Base-by-base conservation (phyloP, 805 yeast genomes). In the Kodamaea leandrae region DNA sequence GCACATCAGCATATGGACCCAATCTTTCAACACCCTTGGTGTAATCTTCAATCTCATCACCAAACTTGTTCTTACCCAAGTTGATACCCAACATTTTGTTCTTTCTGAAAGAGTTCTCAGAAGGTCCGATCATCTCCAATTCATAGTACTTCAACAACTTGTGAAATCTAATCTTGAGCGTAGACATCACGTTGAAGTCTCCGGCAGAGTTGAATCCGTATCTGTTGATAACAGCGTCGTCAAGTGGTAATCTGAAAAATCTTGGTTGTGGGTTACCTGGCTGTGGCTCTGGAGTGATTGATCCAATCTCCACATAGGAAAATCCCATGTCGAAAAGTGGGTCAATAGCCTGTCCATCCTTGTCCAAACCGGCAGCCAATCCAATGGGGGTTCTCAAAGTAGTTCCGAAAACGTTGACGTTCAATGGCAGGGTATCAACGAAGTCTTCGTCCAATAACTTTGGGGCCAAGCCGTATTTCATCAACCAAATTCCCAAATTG, bases 171-270 rank as follows among this genome's bases (percentile, higher is more conserved):
- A 76, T 52, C 49, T 81, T 75, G 53, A 90, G 71, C n/a, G 82
- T 74, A 2, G 79, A 78, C 40, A 82, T 65, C 17, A 90, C 96
- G 24, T 66, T 75, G 49, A 78, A 77, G 58, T 89, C 96, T 32
- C 98, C 98, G 36, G 78, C 75, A 3, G 97, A 89, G 58, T 91
- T 91, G 74, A 91, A 90, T 2, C 98, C 98, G 58, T 90, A 91
- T 47, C 98, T 75, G 67, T 91, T 91, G 52, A 90, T 87, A 30
- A 91, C 96, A 4, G 97, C 96, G 42, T 79, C 84, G 60, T 91
- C 97, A 48, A 78, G 71, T 4, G 85, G 79, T 44, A 91, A 71
- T 53, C 98, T 78, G 70, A 90, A 91, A 54, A 91, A 86, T 44
- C 98, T 74, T 16, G 98, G 98, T 52, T 67, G 60, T n/a, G 96